Percentiles rank a stretch among this genome's conserved stretches.
Evolutionary conservation across 2,329 filamentous ascomycete genomes (phyloP).

Genomic region (Cryphonectria parasitica): DNA sequence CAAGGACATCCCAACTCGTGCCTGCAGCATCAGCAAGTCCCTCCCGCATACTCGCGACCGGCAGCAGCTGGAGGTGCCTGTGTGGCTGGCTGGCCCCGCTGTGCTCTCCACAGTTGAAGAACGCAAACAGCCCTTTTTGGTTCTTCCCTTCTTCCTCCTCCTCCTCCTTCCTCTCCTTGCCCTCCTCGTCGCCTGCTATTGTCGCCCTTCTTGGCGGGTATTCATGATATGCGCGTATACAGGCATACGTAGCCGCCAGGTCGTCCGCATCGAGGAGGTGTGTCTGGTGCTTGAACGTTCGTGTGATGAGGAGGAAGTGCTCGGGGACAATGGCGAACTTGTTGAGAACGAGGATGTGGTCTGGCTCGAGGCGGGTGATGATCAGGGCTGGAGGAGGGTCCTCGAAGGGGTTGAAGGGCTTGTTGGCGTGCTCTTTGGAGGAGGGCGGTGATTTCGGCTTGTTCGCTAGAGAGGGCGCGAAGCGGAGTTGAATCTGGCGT

Average conservation of each 20-base stretch:
- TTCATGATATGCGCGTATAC: constrained; percentile 58
- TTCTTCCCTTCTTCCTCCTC: constrained; percentile 24
- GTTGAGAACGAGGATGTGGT: constrained; percentile 71
- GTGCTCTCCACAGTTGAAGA: constrained; percentile 71
- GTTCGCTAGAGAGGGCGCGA: constrained; percentile 68
- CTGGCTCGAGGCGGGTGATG: constrained; percentile 52
- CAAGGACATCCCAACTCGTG: constrained; percentile 54
- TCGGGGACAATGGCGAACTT: constrained; percentile 73
- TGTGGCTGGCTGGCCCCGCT: constrained; percentile 75
- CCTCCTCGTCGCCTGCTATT: neutral
- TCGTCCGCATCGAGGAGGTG: constrained; percentile 64
- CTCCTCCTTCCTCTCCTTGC: neutral
- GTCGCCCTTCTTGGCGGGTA: constrained; percentile 29
- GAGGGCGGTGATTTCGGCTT: constrained; percentile 57
- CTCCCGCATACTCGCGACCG: constrained; percentile 64
- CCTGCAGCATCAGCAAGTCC: constrained; percentile 43
- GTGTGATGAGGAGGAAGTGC: constrained; percentile 74
- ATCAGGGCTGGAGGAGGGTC: constrained; percentile 60
- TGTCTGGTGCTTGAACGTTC: constrained; percentile 65
- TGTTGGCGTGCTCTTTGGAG: constrained; percentile 37
- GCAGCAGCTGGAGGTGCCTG: constrained; percentile 72
- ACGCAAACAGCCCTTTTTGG: constrained; percentile 58
- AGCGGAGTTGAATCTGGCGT: constrained; percentile 71
- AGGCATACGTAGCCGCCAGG: constrained; percentile 63
- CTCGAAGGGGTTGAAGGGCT: constrained; percentile 66